Evolutionary conservation across 2,329 filamentous ascomycete species (phyloP), one percentile per base, ranked within the genome.

Genomic region (Myriosclerotinia duriaeana): DNA sequence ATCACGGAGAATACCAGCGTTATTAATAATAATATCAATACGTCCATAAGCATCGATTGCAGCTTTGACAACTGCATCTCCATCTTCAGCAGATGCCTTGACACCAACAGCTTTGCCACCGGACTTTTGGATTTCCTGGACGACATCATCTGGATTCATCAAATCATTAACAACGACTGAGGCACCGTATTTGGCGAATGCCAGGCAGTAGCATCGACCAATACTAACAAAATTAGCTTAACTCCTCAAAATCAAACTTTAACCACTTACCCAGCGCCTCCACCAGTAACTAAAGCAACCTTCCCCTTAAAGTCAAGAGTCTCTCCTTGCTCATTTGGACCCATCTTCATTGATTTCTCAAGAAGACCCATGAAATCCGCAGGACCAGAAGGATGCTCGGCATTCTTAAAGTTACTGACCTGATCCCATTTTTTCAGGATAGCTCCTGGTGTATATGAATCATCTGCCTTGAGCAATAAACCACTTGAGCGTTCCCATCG

Each of bases 11-110:
- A 99, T 99, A 76, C 95, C 95, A 64, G 95, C 95, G 76, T 99
- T 99, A 87, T 99, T 99, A 83, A 99, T 85, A 71, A 99, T 80
- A 70, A 99, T 93, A 77, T 99, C 95, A 74, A 99, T 86, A 74
- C 95, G 91, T 74, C 95, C 95, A 78, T 91, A 98, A 52, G 90
- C 88, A 76, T 98, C 94, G 75, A 99, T 96, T 66, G 94, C 94
- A 67, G 87, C 89, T 85, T 97, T 96, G 74, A 99, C 89, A 56
- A 98, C 92, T 50, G 85, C 85, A 65, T 97, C 93, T 56, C 95
- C 95, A 69, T 99, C 92, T 78, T 97, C 92, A 68, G 93, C 93
- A 59, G 91, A 96, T 67, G 92, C 92, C 83, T 96, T 97, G 79
- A 96, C 92, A 73, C 93, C 93, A 67, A 92, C 91, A 38, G 95